Conservation (phyloP, 495 filamentous ascomycete genomes). For the Bacidia rubella region DNA sequence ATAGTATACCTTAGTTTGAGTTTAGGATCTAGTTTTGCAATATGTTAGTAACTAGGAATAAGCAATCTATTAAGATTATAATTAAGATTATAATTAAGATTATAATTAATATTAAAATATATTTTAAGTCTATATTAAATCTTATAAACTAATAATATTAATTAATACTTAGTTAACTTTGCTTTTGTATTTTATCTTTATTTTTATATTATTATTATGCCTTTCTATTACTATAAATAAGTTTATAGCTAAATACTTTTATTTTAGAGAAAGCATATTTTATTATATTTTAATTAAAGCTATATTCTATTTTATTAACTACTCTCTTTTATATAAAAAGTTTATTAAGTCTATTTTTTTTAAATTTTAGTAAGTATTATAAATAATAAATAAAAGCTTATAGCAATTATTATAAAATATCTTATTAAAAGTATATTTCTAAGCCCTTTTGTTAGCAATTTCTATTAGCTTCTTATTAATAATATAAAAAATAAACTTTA, state of each 20-base stretch:
- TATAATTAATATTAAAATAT: slow-evolving; percentile 1
- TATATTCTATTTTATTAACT: neutral
- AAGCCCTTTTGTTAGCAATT: no score
- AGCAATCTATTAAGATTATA: no score
- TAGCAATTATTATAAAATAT: neutral
- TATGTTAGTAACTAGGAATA: no score
- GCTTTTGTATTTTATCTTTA: slow-evolving; percentile 8
- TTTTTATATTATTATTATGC: slow-evolving; percentile 1
- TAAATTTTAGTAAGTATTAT: neutral
- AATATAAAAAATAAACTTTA: neutral
- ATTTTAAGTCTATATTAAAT: slow-evolving; percentile 4
- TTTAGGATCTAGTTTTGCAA: no score
- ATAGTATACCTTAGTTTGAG: no score
- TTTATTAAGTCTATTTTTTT: neutral
- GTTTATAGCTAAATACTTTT: slow-evolving; percentile 8
- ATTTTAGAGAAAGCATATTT: slow-evolving; percentile 15
- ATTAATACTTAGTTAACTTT: slow-evolving; percentile 4
- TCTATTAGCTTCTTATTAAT: no score
- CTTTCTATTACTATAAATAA: slow-evolving; percentile 1
- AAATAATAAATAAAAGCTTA: no score
- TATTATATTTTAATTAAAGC: no score
- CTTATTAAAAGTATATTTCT: neutral
- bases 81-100: slow-evolving; percentile 2
- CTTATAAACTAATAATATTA: slow-evolving; percentile 7
- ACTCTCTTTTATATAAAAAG: slow-evolving; percentile 10